phyloP scores from a whole-genome alignment of 208 protist species.

The Tetramitus jugosus region DNA sequence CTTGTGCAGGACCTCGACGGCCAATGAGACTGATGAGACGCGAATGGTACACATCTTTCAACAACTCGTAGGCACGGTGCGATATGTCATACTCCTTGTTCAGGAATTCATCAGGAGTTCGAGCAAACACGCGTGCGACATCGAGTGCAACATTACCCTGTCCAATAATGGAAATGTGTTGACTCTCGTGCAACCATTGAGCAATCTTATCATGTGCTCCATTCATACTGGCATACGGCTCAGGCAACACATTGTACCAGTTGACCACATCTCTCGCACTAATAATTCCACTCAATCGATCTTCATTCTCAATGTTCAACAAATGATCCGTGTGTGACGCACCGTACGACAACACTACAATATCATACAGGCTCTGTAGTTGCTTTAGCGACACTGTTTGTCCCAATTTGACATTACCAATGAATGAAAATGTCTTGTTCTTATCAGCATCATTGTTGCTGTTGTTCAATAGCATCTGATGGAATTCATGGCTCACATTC shows the following conservation, averaged over 20 bases:
- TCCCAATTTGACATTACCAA: slow-evolving; percentile 79
- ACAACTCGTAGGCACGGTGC: slow-evolving; percentile 63
- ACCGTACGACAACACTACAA: slow-evolving; percentile 81
- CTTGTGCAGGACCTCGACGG: slow-evolving; percentile 70
- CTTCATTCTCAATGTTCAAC: neutral
- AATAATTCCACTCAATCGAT: slow-evolving; percentile 56
- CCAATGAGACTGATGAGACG: slow-evolving; percentile 51
- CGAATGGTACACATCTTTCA: slow-evolving; percentile 47
- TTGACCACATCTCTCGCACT: slow-evolving; percentile 74
- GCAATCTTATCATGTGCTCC: neutral
- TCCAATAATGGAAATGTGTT: slow-evolving; percentile 54
- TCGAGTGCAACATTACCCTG: slow-evolving; percentile 93
- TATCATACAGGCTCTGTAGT: slow-evolving; percentile 70
- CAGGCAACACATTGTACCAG: slow-evolving; percentile 90
- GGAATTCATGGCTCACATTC: slow-evolving; percentile 77
- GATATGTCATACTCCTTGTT: slow-evolving; percentile 79
- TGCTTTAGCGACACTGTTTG: slow-evolving; percentile 55
- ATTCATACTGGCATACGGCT: neutral
- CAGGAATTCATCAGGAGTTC: slow-evolving; percentile 61
- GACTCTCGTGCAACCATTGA: slow-evolving; percentile 2
- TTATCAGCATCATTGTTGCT: too few relatives aligned
- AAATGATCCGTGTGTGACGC: neutral
- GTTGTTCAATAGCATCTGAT: too few relatives aligned
- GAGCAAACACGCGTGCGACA: slow-evolving; percentile 70
- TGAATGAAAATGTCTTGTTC: slow-evolving; percentile 34